Conservation (phyloP, 331 rosid species). For the Rhamnella rubrinervis region DNA sequence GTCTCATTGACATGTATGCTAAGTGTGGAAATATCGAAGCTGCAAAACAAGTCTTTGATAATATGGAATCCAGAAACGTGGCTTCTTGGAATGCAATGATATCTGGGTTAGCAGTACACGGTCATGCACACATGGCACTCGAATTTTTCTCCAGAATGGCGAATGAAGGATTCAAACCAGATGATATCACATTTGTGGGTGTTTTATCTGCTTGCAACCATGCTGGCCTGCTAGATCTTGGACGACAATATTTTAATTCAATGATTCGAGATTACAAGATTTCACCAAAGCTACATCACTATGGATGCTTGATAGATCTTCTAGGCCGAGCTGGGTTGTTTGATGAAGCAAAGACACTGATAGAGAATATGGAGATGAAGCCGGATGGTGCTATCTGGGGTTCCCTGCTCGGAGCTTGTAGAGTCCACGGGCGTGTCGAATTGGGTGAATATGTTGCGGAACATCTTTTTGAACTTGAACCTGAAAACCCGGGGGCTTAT, state of each 20-base stretch:
- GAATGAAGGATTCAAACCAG: constrained; percentile 51
- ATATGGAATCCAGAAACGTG: constrained; percentile 42
- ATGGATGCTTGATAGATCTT: constrained; percentile 78
- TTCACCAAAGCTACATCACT: constrained; percentile 63
- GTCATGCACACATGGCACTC: constrained; percentile 58
- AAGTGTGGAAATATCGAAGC: constrained; percentile 75
- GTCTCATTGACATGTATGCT: constrained; percentile 78
- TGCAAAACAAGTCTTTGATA: constrained; percentile 63
- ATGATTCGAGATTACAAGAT: constrained; percentile 53
- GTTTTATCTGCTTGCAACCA: constrained; percentile 80
- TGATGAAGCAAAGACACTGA: constrained; percentile 62
- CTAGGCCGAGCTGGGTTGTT: constrained; percentile 67
- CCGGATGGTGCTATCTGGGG: constrained; percentile 92
- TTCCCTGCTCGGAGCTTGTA: constrained; percentile 79
- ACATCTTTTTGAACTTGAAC: constrained; percentile 60
- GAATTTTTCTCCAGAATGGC: constrained; percentile 51
- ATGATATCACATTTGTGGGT: constrained; percentile 80
- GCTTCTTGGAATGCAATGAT: constrained; percentile 88
- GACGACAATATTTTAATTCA: constrained; percentile 52
- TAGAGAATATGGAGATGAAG: constrained; percentile 62
- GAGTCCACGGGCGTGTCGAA: constrained; percentile 55
- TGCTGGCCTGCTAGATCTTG: constrained; percentile 64
- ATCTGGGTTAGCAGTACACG: constrained; percentile 72
- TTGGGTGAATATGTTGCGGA: constrained; percentile 62
- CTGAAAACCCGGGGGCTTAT: constrained; percentile 62